Base-by-base conservation (phyloP, 2,329 filamentous ascomycete genomes). In the Colletotrichum acutatum region DNA sequence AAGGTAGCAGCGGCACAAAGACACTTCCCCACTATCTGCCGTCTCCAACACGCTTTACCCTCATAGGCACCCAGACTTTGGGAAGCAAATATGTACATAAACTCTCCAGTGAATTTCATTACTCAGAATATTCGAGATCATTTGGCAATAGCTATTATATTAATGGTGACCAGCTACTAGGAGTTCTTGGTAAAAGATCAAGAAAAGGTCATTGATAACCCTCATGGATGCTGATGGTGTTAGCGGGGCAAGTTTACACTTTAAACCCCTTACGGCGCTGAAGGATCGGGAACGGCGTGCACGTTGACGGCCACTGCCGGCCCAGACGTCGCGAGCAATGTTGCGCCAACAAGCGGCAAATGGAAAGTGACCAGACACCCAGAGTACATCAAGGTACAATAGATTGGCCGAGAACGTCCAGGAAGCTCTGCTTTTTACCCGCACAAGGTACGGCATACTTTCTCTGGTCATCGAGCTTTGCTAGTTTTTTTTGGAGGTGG, bases 251-350 rank as follows among this genome's bases (percentile, higher is more conserved):
- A 54, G 46, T 19, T 49, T 61, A 26, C 24, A 49, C n/a, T 30
- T 37, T 52, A 61, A 16, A 19, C 61, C 26, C 30, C 49, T 5
- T 22, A 42, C 22, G 22, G 30, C 32, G 42, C 53, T 30, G 30
- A 59, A 52, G 37, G 37, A 22, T n/a, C 30, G n/a, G 34, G 58
- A n/a, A 53, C 16, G 61, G 53, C 67, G 65, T 28, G 9, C 32
- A 61, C 67, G 53, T 66, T 66, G 24, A 34, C 30, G 60, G 19
- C 52, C 62, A 63, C 53, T 60, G 56, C 66, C 63, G 54, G 53
- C 68, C 66, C 62, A 63, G 49, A 54, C 19, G 22, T 49, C 37
- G 49, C 37, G 24, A 34, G 59, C 19, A 62, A 42, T 24, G 34
- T 34, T 70, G 67, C 24, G 32, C 62, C 22, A 30, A 22, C 14